These are phyloP conservation scores for Hymenotorrendiella dingleyae DNA, from an alignment of 2,329 filamentous ascomycete genomes.

Conservation along the genomic window DNA sequence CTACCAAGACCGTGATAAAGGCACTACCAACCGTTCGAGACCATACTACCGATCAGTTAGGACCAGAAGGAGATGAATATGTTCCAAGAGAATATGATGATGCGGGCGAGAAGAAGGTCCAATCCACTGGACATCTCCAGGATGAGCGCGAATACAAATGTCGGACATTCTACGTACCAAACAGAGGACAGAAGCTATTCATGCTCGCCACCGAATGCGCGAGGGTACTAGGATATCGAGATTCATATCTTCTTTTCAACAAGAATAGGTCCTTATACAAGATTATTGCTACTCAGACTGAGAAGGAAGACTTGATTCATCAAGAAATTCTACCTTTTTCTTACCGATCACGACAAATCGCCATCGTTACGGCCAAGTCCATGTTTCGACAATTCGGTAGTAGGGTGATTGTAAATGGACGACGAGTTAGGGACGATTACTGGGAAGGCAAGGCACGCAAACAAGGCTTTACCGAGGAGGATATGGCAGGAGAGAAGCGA, in stretches of 20 bases:
- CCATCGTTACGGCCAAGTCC: slow-evolving; percentile 92
- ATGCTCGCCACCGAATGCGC: slow-evolving; percentile 99
- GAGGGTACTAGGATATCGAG: slow-evolving; percentile 84
- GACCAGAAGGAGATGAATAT: slow-evolving; percentile 86
- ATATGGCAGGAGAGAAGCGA: slow-evolving; percentile 90
- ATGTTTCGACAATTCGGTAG: slow-evolving; percentile 99
- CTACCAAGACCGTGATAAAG: slow-evolving; percentile 80
- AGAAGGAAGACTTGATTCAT: slow-evolving; percentile 92
- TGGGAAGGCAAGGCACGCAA: slow-evolving; percentile 97
- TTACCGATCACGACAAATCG: slow-evolving; percentile 96
- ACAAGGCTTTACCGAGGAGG: slow-evolving; percentile 96
- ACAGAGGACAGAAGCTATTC: slow-evolving; percentile 88
- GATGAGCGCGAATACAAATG: slow-evolving; percentile 86
- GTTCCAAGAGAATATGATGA: slow-evolving; percentile 90
- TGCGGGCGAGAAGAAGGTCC: slow-evolving; percentile 89
- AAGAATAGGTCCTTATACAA: slow-evolving; percentile 96
- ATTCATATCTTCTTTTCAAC: slow-evolving; percentile 98
- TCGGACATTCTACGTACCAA: slow-evolving; percentile 86
- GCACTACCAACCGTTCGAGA: slow-evolving; percentile 92
- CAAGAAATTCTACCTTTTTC: slow-evolving; percentile 97
- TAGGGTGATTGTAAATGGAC: slow-evolving; percentile 81
- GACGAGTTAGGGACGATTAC: slow-evolving; percentile 93
- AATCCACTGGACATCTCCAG: slow-evolving; percentile 71
- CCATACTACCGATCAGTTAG: slow-evolving; percentile 93
- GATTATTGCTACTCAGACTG: slow-evolving; percentile 91